phyloP scores from a whole-genome alignment of 768 basidiomycete species.

The Tulasnella sp. region DNA sequence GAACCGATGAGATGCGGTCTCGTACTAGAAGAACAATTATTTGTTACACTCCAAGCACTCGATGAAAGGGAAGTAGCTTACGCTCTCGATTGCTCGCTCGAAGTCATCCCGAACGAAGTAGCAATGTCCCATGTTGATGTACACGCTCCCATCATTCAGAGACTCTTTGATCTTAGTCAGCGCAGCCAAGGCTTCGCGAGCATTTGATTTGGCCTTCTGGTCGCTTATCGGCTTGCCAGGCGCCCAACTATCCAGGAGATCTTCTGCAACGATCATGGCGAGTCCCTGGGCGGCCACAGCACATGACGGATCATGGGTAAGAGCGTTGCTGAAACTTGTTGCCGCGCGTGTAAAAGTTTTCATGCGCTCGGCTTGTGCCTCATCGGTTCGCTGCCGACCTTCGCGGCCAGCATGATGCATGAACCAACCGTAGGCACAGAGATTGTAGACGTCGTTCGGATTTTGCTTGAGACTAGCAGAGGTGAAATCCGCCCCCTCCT shows the following conservation, averaged over 20 bases:
- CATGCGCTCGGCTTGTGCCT: conserved; percentile 67
- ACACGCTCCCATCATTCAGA: conserved; percentile 79
- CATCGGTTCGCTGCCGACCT: conserved; percentile 63
- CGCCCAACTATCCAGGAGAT: conserved; percentile 73
- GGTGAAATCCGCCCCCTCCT: conserved; percentile 86
- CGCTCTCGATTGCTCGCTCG: conserved; percentile 94
- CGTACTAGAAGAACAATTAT: conserved; percentile 62
- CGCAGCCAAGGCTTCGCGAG: conserved; percentile 84
- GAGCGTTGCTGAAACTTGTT: conserved; percentile 91
- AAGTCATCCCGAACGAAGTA: conserved; percentile 92
- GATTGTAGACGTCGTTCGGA: conserved; percentile 85
- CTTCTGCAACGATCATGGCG: conserved; percentile 92
- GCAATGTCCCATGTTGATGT: conserved; percentile 96
- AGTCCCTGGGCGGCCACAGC: conserved; percentile 94
- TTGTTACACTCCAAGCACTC: not conserved
- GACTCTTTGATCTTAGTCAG: conserved; percentile 92
- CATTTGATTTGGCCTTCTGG: conserved; percentile 66
- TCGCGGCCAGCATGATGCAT: conserved; percentile 86
- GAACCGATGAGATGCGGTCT: conserved; percentile 82
- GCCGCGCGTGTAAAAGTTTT: conserved; percentile 79
- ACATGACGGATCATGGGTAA: conserved; percentile 80
- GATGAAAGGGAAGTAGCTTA: conserved; percentile 45
- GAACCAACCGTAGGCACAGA: conserved; percentile 88
- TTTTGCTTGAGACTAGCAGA: conserved; percentile 85
- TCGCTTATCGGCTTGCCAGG: conserved; percentile 57